Conservation (phyloP, 352 stramenopile genomes). For the Phytophthora tentaculata region DNA sequence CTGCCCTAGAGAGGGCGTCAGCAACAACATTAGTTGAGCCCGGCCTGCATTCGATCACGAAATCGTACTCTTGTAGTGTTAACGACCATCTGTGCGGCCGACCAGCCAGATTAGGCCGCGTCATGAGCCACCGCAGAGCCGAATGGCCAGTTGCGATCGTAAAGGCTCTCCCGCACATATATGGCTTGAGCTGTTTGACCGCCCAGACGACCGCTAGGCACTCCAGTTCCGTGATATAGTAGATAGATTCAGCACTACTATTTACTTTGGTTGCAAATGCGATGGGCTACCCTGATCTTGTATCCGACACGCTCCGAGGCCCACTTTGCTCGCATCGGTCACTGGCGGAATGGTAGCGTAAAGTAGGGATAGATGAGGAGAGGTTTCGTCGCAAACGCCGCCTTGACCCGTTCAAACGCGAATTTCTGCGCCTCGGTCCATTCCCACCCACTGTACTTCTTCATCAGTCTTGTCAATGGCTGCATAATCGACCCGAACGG, state of each 20-base stretch:
- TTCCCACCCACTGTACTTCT: background rate
- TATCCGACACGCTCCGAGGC: background rate
- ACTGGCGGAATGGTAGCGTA: background rate
- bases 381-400: background rate
- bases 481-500: background rate
- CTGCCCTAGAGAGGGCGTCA: background rate
- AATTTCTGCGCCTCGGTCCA: background rate
- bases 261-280: background rate
- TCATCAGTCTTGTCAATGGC: background rate
- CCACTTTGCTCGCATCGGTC: slow-evolving; percentile 1
- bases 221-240: background rate
- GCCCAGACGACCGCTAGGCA: background rate
- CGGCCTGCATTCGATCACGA: background rate
- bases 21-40: background rate
- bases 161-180: background rate
- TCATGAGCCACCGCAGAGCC: background rate
- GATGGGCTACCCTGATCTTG: slow-evolving; percentile 1
- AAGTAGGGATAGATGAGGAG: slow-evolving; percentile 8
- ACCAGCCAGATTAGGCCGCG: background rate
- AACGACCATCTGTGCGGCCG: background rate
- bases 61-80: background rate
- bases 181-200: background rate
- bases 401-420: slow-evolving; percentile 7
- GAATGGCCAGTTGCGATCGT: background rate
- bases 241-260: background rate